Base-by-base conservation (phyloP, 192 early-diverging fungal genomes). In the Backusella liffmaniae region DNA sequence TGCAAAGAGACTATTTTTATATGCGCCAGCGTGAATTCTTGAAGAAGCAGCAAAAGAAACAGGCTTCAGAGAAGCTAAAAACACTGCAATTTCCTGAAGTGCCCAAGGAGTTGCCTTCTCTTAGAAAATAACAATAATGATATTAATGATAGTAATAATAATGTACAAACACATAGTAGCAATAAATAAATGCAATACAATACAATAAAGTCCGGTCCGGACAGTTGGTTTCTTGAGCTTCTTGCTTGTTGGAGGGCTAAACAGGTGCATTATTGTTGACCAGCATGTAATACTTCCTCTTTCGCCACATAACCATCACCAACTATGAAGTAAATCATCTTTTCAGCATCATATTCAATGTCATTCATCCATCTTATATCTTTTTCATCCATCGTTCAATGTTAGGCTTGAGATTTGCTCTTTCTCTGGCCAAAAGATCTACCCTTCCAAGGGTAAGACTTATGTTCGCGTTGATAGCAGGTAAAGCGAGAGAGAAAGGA, bases 381-480 rank as follows among this genome's bases (percentile, higher is more conserved):
- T 56, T 21, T 56, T 56, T 21, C 21, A 56, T 21, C 8, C 8
- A 21, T 7, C 26, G 23, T 29, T 62, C 18, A 7, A 49, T 37
- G 23, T 7, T 69, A 96, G 92, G 90, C 88, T 92, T 80, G 94
- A 96, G 86, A 88, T 89, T 82, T 97, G 96, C 92, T 91, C 93
- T 81, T 98, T 99, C 86, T 97, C 96, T 77, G 95, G 96, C 77
- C 93, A 93, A 90, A 97, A 97, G 91, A 98, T 99, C 93, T 97
- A 99, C 92, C 97, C 97, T 67, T 94, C 94, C 83, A 94, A 95
- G 85, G 97, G 97, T 72, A 94, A 92, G 89, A 87, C 92, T 73
- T 99, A 89, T 82, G 91, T 99, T 82, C 92, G 93, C 72, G 74
- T 84, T 71, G 97, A 99, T 93, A 92, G 85, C 90, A 92, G 90